Conservation (phyloP, 2,329 filamentous ascomycete genomes). For the Clonostachys rosea region DNA sequence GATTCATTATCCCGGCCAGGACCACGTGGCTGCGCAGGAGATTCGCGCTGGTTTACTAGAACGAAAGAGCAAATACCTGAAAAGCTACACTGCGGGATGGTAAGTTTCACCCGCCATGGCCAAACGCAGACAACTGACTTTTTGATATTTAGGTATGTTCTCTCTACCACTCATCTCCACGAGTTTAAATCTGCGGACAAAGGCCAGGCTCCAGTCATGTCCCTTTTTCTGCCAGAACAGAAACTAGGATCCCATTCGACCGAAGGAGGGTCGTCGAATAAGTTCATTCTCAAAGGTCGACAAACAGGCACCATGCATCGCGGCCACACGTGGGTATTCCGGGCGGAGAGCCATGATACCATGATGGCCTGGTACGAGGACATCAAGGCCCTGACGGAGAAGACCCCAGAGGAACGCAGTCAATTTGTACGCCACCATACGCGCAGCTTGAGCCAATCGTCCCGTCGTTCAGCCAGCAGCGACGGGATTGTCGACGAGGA, state of each 20-base stretch:
- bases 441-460: constrained; percentile 68
- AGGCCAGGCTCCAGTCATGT: constrained; percentile 90
- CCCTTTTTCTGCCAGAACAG: constrained; percentile 88
- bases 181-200: constrained; percentile 99
- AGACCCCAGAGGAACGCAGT: constrained; percentile 80
- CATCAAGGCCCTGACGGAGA: constrained; percentile 84
- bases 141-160: constrained; percentile 68
- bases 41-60: constrained; percentile 88
- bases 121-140: not conserved
- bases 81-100: constrained; percentile 96
- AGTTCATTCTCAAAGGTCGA: constrained; percentile 95
- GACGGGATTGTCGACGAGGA: constrained; percentile 57
- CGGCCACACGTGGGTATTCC: constrained; percentile 68
- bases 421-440: constrained; percentile 82
- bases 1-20: constrained; percentile 87
- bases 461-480: constrained; percentile 60
- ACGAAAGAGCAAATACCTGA: constrained; percentile 97
- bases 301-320: constrained; percentile 92
- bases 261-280: constrained; percentile 81
- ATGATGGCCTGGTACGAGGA: constrained; percentile 98
- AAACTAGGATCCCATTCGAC: constrained; percentile 90
- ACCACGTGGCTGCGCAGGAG: constrained; percentile 77
- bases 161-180: constrained; percentile 94
- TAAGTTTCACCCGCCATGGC: constrained; percentile 34
- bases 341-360: constrained; percentile 75